Conservation (phyloP, 1,139 yeast species). For the Yamadazyma triangularis region DNA sequence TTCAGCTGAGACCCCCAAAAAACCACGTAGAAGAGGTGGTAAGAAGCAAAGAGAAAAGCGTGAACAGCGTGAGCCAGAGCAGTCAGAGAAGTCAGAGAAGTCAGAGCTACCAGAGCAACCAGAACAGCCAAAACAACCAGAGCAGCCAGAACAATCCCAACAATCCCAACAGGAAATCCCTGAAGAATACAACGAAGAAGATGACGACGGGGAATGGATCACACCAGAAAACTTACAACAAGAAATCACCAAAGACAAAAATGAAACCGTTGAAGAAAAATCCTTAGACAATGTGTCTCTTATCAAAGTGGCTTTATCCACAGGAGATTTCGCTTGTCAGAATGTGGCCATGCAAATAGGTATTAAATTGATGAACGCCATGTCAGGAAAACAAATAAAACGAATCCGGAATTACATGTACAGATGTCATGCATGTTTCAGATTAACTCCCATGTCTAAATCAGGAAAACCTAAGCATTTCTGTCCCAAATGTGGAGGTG, state of each 20-base stretch:
- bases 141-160: conserved; percentile 6
- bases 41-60: conserved; percentile 57
- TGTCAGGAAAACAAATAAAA: conserved; percentile 80
- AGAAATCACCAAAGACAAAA: conserved; percentile 61
- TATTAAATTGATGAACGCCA: conserved; percentile 74
- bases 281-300: conserved; percentile 17
- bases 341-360: conserved; percentile 93
- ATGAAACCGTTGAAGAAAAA: conserved; percentile 32
- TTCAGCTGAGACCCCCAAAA: conserved; percentile 24
- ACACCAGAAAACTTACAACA: conserved; percentile 80
- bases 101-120: conserved; percentile 3
- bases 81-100: conserved; percentile 5
- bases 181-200: conserved; percentile 52
- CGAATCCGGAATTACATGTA: conserved; percentile 89
- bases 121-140: conserved; percentile 6
- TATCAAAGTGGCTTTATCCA: conserved; percentile 76
- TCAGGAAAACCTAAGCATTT: conserved; percentile 77
- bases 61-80: conserved; percentile 23
- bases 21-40: conserved; percentile 59
- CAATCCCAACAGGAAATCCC: conserved; percentile 10
- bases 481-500: conserved; percentile 96
- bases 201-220: conserved; percentile 95
- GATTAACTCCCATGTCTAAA: conserved; percentile 70
- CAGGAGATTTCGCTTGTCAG: conserved; percentile 97
- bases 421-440: conserved; percentile 96